Conservation (phyloP, 495 filamentous ascomycete species). For the Diplogelasinospora grovesii region DNA sequence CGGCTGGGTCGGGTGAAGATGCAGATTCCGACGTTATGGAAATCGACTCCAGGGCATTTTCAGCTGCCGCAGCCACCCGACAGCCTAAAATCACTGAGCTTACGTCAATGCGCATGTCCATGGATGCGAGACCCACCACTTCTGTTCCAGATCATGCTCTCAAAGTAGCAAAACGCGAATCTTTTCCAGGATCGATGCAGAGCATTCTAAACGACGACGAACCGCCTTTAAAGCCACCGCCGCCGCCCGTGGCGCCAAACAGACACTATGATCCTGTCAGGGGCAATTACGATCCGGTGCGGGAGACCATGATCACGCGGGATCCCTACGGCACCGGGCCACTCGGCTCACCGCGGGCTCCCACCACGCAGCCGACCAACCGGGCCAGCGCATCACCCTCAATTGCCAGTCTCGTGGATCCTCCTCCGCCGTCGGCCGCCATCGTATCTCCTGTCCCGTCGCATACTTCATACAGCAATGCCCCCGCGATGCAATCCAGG, state of each 20-base stretch:
- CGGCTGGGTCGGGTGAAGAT: conserved; percentile 25
- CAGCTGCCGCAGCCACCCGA: conserved; percentile 16
- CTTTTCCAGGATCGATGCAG: conserved; percentile 37
- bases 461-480: conserved; percentile 34
- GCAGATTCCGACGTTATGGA: conserved; percentile 17
- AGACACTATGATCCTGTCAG: conserved; percentile 86
- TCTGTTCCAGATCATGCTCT: conserved; percentile 16
- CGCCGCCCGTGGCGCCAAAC: conserved; percentile 46
- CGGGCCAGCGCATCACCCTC: conserved; percentile 82
- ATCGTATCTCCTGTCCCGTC: conserved; percentile 41
- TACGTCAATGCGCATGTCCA: conserved; percentile 23
- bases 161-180: conserved; percentile 33
- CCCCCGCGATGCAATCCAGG: conserved; percentile 15
- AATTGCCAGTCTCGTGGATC: conserved; percentile 84
- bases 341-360: conserved; percentile 49
- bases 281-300: conserved; percentile 55
- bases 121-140: conserved; percentile 22
- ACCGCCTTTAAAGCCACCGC: conserved; percentile 30
- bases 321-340: conserved; percentile 46
- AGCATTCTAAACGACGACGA: conserved; percentile 45
- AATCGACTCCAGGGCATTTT: conserved; percentile 13
- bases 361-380: conserved; percentile 42
- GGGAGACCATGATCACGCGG: conserved; percentile 41
- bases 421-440: conserved; percentile 43
- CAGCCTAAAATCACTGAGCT: conserved; percentile 36